Conservation (phyloP, 2,329 filamentous ascomycete species). For the Nigrospora osmanthi region DNA sequence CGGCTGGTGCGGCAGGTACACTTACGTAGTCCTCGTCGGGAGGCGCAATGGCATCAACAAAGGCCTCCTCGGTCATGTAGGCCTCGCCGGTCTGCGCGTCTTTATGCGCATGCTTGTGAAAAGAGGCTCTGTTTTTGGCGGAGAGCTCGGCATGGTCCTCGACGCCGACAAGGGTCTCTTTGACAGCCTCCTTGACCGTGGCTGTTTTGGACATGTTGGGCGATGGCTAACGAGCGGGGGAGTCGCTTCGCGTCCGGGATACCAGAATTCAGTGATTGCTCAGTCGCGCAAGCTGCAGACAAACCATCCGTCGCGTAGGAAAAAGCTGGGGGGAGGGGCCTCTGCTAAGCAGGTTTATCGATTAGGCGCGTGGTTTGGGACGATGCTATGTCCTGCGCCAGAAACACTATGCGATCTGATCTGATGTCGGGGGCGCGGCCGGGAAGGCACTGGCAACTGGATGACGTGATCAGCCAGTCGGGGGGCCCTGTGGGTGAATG, state of each 20-base stretch:
- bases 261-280: neutral
- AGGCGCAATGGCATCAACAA: slow-evolving; percentile 85
- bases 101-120: slow-evolving; percentile 67
- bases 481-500: no score
- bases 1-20: slow-evolving; percentile 12
- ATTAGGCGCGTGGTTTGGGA: neutral
- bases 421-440: no score
- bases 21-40: slow-evolving; percentile 84
- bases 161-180: slow-evolving; percentile 68
- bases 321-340: neutral
- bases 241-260: neutral
- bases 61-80: slow-evolving; percentile 77
- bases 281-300: neutral
- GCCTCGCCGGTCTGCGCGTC: slow-evolving; percentile 70
- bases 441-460: no score
- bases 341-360: neutral
- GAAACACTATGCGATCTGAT: no score
- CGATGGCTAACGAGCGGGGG: neutral
- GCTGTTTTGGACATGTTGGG: slow-evolving; percentile 33
- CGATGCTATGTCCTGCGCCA: no score
- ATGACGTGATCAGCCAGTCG: no score
- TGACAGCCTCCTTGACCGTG: slow-evolving; percentile 62
- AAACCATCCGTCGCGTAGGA: neutral
- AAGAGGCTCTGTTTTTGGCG: slow-evolving; percentile 66
- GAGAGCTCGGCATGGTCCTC: slow-evolving; percentile 56